A percentile compares a stretch with the other conserved stretches of the same genome.
Evolutionary conservation across 2,329 filamentous ascomycete species (phyloP).

Genomic region (Sporothrix brunneoviolacea): DNA sequence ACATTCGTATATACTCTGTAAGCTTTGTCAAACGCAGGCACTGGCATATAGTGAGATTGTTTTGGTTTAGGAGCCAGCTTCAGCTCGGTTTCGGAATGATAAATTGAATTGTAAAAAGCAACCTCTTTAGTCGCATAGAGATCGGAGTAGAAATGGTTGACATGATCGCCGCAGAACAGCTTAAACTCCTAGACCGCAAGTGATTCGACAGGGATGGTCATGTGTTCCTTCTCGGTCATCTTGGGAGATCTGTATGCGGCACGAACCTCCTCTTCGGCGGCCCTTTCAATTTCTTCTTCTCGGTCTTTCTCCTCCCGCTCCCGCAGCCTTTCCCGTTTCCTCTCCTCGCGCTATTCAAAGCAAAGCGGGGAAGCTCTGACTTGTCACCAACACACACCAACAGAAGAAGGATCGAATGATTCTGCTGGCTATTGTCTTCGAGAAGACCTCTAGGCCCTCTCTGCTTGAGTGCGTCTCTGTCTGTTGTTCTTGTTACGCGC

Average conservation of each 20-base stretch:
- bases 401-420: too few relatives aligned
- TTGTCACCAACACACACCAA: too few relatives aligned
- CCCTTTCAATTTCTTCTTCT: not conserved
- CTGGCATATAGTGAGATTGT: too few relatives aligned
- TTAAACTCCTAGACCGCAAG: not conserved
- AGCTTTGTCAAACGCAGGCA: too few relatives aligned
- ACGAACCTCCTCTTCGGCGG: not conserved
- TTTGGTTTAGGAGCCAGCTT: too few relatives aligned
- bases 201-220: not conserved
- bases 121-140: not conserved
- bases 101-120: too few relatives aligned
- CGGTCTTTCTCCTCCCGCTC: not conserved
- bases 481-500: too few relatives aligned
- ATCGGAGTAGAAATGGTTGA: not conserved
- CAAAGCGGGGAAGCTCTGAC: too few relatives aligned
- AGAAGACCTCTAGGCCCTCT: too few relatives aligned
- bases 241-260: not conserved
- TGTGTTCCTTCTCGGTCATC: not conserved
- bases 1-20: constrained; percentile 4
- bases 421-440: too few relatives aligned
- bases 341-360: not conserved
- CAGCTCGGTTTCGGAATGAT: too few relatives aligned
- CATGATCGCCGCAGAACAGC: not conserved
- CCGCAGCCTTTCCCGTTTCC: not conserved
- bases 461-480: too few relatives aligned